A percentile compares a stretch with the other conserved stretches of the same genome.
phyloP scores from a whole-genome alignment of 371 early-diverging fungal genomes.

The Actinomortierella ambigua region DNA sequence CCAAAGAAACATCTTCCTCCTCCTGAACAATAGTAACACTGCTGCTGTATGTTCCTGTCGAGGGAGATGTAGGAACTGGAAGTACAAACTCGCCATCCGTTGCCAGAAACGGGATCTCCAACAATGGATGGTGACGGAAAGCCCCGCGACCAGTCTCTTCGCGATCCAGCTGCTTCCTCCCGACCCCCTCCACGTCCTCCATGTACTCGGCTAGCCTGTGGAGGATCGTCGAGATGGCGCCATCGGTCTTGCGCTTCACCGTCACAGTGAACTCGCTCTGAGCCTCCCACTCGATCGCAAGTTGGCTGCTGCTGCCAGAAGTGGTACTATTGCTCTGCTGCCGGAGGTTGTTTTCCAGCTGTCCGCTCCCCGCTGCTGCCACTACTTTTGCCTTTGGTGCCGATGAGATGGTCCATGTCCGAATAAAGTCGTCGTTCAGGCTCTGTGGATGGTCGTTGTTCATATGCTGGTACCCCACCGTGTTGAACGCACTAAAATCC shows the following conservation, averaged over 20 bases:
- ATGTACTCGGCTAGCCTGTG: conserved; percentile 5
- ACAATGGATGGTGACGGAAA: background rate
- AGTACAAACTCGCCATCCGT: conserved; percentile 28
- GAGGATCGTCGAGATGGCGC: conserved; percentile 20
- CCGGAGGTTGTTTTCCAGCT: background rate
- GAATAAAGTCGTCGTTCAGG: conserved; percentile 38
- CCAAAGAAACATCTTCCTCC: too few relatives aligned
- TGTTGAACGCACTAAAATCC: conserved; percentile 26
- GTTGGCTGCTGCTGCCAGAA: background rate
- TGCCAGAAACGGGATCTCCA: conserved; percentile 19
- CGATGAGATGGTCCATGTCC: conserved; percentile 41
- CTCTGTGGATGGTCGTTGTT: conserved; percentile 24
- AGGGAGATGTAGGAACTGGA: background rate
- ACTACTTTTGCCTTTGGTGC: background rate
- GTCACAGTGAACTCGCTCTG: conserved; percentile 21
- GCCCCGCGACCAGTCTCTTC: too few relatives aligned
- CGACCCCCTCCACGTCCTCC: background rate
- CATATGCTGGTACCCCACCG: conserved; percentile 29
- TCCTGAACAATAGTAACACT: too few relatives aligned
- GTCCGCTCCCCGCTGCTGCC: too few relatives aligned
- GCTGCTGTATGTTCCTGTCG: too few relatives aligned
- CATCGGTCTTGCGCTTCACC: conserved; percentile 30
- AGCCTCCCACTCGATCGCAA: conserved; percentile 12
- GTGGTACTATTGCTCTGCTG: background rate
- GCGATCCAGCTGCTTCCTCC: too few relatives aligned